These are phyloP conservation scores for Botryotinia globosa DNA, from an alignment of 2,329 filamentous ascomycete species.

Conservation along the genomic window DNA sequence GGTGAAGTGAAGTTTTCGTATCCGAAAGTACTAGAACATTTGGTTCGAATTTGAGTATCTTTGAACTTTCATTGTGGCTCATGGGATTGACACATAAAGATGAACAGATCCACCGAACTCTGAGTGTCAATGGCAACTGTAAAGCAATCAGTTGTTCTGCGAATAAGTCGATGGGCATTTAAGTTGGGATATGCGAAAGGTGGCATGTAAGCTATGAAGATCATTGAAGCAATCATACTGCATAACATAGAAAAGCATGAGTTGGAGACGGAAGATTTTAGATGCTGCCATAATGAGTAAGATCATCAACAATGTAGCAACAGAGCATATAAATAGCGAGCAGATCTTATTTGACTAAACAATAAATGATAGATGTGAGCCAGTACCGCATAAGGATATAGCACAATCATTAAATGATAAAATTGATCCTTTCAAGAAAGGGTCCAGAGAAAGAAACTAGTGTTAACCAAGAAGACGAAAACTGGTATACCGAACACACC, in stretches of 20 bases:
- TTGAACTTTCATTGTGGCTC: background rate
- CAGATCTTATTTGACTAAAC: background rate
- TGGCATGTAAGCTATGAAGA: background rate
- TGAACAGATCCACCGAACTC: background rate
- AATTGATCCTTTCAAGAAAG: background rate
- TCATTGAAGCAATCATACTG: background rate
- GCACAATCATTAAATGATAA: background rate
- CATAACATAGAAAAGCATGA: background rate
- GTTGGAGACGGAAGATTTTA: background rate
- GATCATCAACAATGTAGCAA: background rate
- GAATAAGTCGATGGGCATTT: background rate
- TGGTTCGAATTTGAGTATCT: background rate
- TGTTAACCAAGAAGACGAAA: background rate
- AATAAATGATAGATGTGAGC: background rate
- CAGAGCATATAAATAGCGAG: background rate
- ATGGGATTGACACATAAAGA: background rate
- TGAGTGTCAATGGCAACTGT: background rate
- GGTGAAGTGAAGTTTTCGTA: background rate
- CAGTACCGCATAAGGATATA: background rate
- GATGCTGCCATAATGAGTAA: background rate
- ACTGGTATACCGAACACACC: background rate
- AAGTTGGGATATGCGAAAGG: background rate
- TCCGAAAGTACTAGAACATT: accelerated
- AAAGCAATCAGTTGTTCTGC: background rate
- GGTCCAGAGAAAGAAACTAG: background rate